Evolutionary conservation across 805 yeast genomes (phyloP).

Genomic region (Grigorovia jiainica): DNA sequence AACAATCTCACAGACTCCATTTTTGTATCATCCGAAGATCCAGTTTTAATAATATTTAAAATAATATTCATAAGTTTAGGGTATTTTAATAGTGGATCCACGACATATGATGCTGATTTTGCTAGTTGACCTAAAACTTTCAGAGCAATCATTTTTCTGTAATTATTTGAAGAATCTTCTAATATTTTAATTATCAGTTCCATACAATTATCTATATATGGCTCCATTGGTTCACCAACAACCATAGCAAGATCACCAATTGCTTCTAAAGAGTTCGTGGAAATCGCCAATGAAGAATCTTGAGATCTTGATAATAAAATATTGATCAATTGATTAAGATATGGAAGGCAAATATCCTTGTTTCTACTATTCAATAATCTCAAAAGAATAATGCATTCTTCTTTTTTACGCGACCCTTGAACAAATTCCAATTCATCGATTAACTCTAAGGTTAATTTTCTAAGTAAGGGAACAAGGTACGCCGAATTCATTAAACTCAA

Average conservation of each 20-base stretch:
- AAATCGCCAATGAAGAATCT: slow-evolving; percentile 69
- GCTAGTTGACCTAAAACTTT: slow-evolving; percentile 82
- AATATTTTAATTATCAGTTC: slow-evolving; percentile 79
- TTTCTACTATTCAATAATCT: slow-evolving; percentile 70
- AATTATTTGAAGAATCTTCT: slow-evolving; percentile 85
- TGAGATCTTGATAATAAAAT: slow-evolving; percentile 68
- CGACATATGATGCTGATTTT: slow-evolving; percentile 87
- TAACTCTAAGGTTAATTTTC: slow-evolving; percentile 78
- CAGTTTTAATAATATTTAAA: slow-evolving; percentile 73
- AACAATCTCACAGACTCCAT: slow-evolving; percentile 81
- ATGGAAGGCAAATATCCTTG: slow-evolving; percentile 76
- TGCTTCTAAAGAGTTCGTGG: slow-evolving; percentile 76
- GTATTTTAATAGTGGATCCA: slow-evolving; percentile 83
- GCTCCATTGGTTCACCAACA: slow-evolving; percentile 68
- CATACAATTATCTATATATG: slow-evolving; percentile 69
- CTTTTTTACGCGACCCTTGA: slow-evolving; percentile 63
- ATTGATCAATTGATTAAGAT: slow-evolving; percentile 82
- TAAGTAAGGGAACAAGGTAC: slow-evolving; percentile 82
- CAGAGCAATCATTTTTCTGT: slow-evolving; percentile 82
- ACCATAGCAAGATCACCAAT: slow-evolving; percentile 84
- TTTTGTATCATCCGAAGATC: slow-evolving; percentile 61
- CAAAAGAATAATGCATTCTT: slow-evolving; percentile 73
- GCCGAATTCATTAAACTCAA: slow-evolving; percentile 86
- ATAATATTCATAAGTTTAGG: slow-evolving; percentile 81
- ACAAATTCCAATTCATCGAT: slow-evolving; percentile 81